These are phyloP conservation scores for Paecilomyces variotii DNA, from an alignment of 2,329 filamentous ascomycete genomes.

Conservation along the genomic window DNA sequence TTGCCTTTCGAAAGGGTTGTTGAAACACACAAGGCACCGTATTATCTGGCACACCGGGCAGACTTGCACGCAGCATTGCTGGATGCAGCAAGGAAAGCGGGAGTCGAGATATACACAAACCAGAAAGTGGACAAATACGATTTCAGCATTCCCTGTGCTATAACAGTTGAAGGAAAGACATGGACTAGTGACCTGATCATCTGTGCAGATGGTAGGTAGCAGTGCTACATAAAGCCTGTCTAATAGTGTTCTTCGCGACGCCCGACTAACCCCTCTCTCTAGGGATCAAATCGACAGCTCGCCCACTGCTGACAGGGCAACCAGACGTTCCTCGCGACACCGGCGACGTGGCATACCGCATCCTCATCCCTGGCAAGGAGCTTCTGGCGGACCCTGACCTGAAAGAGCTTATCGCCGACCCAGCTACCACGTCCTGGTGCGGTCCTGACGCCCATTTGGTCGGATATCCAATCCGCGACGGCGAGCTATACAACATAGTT, in stretches of 20 bases:
- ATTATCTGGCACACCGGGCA: conserved; percentile 43
- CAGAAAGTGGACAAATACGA: conserved; percentile 18
- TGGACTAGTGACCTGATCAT: background rate
- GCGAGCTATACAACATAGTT: conserved; percentile 28
- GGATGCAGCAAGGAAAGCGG: conserved; percentile 30
- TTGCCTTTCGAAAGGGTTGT: conserved; percentile 15
- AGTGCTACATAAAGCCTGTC: background rate
- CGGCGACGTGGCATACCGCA: conserved; percentile 30
- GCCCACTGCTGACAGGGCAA: conserved; percentile 17
- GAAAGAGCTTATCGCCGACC: conserved; percentile 17
- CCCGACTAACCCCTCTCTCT: background rate
- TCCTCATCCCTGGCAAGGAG: conserved; percentile 20
- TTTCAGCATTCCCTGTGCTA: conserved; percentile 18
- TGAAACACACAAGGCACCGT: conserved; percentile 27
- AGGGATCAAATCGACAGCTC: conserved; percentile 17
- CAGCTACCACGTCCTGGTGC: conserved; percentile 25
- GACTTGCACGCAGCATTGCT: conserved; percentile 42
- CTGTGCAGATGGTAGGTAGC: background rate
- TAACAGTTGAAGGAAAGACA: conserved; percentile 4
- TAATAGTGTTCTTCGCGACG: background rate
- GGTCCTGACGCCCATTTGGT: conserved; percentile 27
- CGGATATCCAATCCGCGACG: conserved; percentile 23
- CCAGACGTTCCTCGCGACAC: conserved; percentile 19
- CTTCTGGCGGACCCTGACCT: conserved; percentile 21
- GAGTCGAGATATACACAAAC: conserved; percentile 25